Base-by-base conservation (phyloP, 2,329 filamentous ascomycete genomes). In the Calonectria ilicicola region DNA sequence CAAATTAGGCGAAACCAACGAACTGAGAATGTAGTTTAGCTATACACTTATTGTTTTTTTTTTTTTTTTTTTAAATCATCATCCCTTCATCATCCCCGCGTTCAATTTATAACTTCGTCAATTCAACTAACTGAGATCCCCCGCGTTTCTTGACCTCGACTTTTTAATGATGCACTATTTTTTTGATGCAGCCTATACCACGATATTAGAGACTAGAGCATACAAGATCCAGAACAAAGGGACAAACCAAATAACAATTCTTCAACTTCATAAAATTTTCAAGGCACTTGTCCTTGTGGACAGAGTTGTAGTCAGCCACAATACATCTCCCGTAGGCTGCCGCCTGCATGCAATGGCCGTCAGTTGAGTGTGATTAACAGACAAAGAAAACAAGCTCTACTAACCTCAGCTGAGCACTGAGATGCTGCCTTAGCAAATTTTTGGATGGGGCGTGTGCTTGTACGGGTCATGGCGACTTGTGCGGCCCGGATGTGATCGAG, bases 301-400 rank as follows among this genome's bases (percentile, higher is more conserved):
- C 91, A 5, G 95, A 91, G 81, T 96, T 96, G 85, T 98, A 98
- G 81, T 98, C 96, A 46, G 91, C 91, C 64, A 96, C 90, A 75
- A 99, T 92, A 82, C 97, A 99, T 87, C 95, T 96, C 77, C 96
- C 97, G 81, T 98, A 99, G 15, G 91, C 87, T 3, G 95, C 89
- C 65, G 95, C 93, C 96, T 98, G 56, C 23, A 47, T 23, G 21
- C 27, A 42, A 10, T n/a, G n/a, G 23, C 5, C 40, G 38, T 71
- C 40, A 66, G 63, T 67, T 15, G 72, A 72, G n/a, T 21, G 23
- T 26, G 32, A 67, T 23, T 15, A 19, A n/a, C 21, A 23, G 35
- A 21, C 35, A 10, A 62, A 23, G n/a, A 8, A 9, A 42, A 17
- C 5, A 27, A 60, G 19, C 19, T 27, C 49, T 14, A 75, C 83